Base-by-base conservation (phyloP, 768 basidiomycete species). In the Pholiota conissans region DNA sequence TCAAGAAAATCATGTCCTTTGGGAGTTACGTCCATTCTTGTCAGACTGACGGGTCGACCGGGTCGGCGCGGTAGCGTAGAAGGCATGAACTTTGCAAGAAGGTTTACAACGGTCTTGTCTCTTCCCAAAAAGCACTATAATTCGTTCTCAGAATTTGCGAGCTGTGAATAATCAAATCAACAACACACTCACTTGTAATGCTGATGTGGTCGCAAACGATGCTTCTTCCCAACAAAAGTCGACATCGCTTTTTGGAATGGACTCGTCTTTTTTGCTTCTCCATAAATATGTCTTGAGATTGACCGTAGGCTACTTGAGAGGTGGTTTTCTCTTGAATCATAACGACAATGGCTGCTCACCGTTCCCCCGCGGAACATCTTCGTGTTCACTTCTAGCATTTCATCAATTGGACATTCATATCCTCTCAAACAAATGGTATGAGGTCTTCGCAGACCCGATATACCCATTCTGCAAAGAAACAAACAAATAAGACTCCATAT, bases 51-150 rank as follows among this genome's bases (percentile, higher is more conserved):
- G 24, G 69, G 60, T 57, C 73, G 69, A 18, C 75, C 74, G 49
- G 71, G 69, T 50, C 69, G 72, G 51, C 76, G 70, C 14, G 67
- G 63, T 35, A 71, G 65, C 42, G 57, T 63, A 6, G 75, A 69
- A 29, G 73, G 73, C n/a, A 74, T 68, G 37, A 79, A 79, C 57
- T 70, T 74, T 1, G 76, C 78, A 51, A 79, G 56, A 3, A 73
- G 61, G 49, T 71, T 76, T 5, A 60, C 61, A 11, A 57, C 56
- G 1, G 65, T 69, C 59, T 71, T 72, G 34, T 77, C 75, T 47
- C 74, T 76, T 1, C 74, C 74, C 16, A 75, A 67, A 53, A 74
- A 80, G 57, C 79, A 78, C 76, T 78, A 52, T 16, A 6, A 32
- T 14, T 42, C 5, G 11, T 28, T 13, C 18, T 18, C 26, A 50